These are phyloP conservation scores for Seiridium unicorne DNA, from an alignment of 2,329 filamentous ascomycete genomes.

Conservation along the genomic window DNA sequence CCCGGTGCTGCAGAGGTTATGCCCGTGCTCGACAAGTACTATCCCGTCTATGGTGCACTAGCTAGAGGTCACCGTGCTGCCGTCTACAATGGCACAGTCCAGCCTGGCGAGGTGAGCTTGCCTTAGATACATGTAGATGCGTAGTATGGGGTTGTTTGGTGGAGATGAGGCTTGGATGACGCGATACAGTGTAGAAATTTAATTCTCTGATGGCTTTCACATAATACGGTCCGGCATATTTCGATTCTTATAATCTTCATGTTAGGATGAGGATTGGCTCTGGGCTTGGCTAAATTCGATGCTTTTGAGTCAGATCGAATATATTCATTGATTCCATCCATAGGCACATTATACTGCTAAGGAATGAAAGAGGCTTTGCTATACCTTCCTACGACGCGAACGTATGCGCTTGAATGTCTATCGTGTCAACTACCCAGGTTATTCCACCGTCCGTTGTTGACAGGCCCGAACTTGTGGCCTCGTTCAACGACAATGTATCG, in stretches of 20 bases:
- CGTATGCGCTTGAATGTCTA: constrained; percentile 26
- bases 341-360: too few species aligned
- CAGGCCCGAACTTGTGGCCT: constrained; percentile 22
- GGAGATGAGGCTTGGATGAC: background rate
- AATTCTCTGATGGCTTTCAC: background rate
- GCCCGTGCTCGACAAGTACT: constrained; percentile 63
- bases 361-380: too few species aligned
- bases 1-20: constrained; percentile 55
- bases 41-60: constrained; percentile 63
- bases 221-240: too few species aligned
- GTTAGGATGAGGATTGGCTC: too few species aligned
- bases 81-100: constrained; percentile 56
- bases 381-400: too few species aligned
- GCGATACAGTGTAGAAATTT: background rate
- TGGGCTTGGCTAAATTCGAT: too few species aligned
- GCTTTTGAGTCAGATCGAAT: too few species aligned
- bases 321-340: too few species aligned
- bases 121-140: constrained; percentile 9
- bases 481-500: constrained; percentile 24
- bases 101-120: constrained; percentile 48
- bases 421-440: constrained; percentile 25
- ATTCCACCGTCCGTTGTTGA: constrained; percentile 23
- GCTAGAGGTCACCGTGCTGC: constrained; percentile 62
- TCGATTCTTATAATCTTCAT: too few species aligned
- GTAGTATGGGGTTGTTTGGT: background rate